Conservation (phyloP, 495 filamentous ascomycete species). For the Copromyces sp. region DNA sequence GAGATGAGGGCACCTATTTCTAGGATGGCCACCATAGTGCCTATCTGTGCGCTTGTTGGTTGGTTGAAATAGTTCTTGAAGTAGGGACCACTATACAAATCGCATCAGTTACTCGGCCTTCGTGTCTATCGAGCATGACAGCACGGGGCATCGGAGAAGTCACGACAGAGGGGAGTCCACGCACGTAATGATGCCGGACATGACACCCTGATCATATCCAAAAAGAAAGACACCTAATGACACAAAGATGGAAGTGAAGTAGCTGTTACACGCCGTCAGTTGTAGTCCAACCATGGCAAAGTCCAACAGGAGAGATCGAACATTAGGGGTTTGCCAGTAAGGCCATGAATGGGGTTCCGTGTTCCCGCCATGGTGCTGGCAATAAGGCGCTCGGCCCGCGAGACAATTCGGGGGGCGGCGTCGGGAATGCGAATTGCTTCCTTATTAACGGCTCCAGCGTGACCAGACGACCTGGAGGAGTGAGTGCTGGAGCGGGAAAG, state of each 20-base stretch:
- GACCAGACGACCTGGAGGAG: constrained; percentile 12
- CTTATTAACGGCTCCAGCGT: constrained; percentile 49
- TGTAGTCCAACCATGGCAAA: not conserved
- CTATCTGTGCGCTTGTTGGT: constrained; percentile 71
- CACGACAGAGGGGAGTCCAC: constrained; percentile 21
- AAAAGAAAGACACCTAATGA: constrained; percentile 96
- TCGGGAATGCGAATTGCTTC: constrained; percentile 76
- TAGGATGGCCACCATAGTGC: constrained; percentile 93
- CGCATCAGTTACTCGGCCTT: constrained; percentile 12
- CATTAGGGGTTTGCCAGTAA: constrained; percentile 93
- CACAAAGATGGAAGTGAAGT: constrained; percentile 97
- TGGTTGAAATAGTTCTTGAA: constrained; percentile 91
- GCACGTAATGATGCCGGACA: constrained; percentile 98
- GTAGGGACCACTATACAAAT: constrained; percentile 53
- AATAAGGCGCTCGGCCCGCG: constrained; percentile 54
- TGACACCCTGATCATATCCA: constrained; percentile 97
- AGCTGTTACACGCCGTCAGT: constrained; percentile 39
- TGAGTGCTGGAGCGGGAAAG: constrained; percentile 6
- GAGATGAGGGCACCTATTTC: constrained; percentile 90
- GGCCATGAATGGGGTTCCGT: constrained; percentile 67
- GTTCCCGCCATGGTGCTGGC: constrained; percentile 77
- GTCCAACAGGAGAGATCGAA: constrained; percentile 33
- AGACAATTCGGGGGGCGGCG: constrained; percentile 50
- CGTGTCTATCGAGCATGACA: not conserved
- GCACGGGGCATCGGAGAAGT: not conserved